phyloP scores from a whole-genome alignment of 768 basidiomycete species.

The Floccularia luteovirens region DNA sequence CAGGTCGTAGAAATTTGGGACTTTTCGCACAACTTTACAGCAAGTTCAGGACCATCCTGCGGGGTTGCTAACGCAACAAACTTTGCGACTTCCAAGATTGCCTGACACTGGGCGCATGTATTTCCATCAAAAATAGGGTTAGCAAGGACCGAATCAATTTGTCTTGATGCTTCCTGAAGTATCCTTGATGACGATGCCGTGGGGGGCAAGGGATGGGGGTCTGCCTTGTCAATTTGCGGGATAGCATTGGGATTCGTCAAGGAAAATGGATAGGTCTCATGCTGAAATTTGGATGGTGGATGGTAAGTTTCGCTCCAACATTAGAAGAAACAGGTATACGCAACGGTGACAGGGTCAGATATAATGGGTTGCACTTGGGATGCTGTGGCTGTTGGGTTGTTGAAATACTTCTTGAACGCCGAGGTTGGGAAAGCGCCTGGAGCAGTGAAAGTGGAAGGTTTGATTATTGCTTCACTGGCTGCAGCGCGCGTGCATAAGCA shows the following conservation, averaged over 20 bases:
- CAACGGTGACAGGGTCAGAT: slow-evolving; percentile 61
- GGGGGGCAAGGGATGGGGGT: slow-evolving; percentile 63
- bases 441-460: slow-evolving; percentile 43
- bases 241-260: slow-evolving; percentile 59
- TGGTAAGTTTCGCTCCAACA: too few relatives aligned
- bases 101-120: slow-evolving; percentile 53
- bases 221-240: slow-evolving; percentile 48
- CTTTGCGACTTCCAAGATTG: slow-evolving; percentile 54
- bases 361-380: slow-evolving; percentile 74
- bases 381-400: slow-evolving; percentile 63
- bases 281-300: slow-evolving; percentile 23
- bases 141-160: slow-evolving; percentile 46
- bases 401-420: slow-evolving; percentile 59
- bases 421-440: slow-evolving; percentile 63
- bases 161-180: slow-evolving; percentile 43
- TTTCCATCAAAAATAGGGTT: slow-evolving; percentile 47
- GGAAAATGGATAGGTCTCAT: slow-evolving; percentile 47
- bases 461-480: slow-evolving; percentile 12
- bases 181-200: slow-evolving; percentile 37
- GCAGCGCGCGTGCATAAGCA: too few relatives aligned
- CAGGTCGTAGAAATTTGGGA: slow-evolving; percentile 47
- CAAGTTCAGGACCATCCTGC: slow-evolving; percentile 46
- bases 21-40: slow-evolving; percentile 51
- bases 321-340: slow-evolving; percentile 6
- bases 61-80: slow-evolving; percentile 61